phyloP scores from a whole-genome alignment of 2,329 filamentous ascomycete genomes.

The Penicillium nordicum region DNA sequence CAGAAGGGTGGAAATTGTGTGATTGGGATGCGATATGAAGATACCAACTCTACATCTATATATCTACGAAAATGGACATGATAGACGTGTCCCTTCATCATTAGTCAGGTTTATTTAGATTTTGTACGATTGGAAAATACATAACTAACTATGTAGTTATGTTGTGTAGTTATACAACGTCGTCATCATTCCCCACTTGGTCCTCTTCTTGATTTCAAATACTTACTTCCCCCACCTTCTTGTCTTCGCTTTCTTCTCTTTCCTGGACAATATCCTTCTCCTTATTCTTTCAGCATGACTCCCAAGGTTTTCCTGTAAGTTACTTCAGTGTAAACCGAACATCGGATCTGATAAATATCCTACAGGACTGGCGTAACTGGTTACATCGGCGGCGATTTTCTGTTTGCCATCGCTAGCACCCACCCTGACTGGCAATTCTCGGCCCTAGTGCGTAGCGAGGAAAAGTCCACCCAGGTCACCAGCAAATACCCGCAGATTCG shows the following conservation, averaged over 20 bases:
- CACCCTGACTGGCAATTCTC: constrained; percentile 50
- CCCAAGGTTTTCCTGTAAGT: constrained; percentile 37
- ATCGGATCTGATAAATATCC: constrained; percentile 12
- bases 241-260: neutral
- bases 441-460: constrained; percentile 44
- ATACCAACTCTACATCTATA: neutral
- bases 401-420: constrained; percentile 45
- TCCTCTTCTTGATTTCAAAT: constrained; percentile 28
- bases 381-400: constrained; percentile 53
- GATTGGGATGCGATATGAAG: neutral
- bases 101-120: neutral
- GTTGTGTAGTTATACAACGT: too few relatives aligned
- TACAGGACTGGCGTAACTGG: constrained; percentile 51
- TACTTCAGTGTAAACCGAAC: constrained; percentile 7
- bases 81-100: neutral
- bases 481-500: constrained; percentile 41
- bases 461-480: constrained; percentile 41
- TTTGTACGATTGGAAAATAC: neutral
- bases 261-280: neutral
- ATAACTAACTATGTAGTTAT: too few relatives aligned
- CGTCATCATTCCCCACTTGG: constrained; percentile 1
- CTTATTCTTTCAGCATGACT: constrained; percentile 21
- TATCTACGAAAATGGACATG: neutral
- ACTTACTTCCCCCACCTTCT: too few relatives aligned
- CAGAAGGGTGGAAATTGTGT: neutral